phyloP scores from a whole-genome alignment of 140 eudicot species.

The Eryngium alpinum region DNA sequence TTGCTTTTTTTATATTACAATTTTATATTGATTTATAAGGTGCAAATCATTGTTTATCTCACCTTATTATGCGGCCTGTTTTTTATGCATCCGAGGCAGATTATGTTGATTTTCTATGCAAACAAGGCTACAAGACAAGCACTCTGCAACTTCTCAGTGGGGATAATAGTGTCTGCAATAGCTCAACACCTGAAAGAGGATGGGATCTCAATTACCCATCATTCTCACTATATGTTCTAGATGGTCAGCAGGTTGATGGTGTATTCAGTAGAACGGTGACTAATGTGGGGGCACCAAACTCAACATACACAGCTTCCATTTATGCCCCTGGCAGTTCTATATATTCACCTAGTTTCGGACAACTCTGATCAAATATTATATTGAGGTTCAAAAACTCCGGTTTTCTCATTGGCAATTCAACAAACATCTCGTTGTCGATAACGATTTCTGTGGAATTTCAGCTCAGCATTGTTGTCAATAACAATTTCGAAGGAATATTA shows the following conservation, averaged over 20 bases:
- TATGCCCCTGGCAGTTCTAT: background rate
- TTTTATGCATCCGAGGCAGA: constrained; percentile 26
- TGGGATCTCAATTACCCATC: constrained; percentile 41
- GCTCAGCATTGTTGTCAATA: background rate
- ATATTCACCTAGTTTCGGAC: background rate
- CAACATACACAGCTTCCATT: constrained; percentile 22
- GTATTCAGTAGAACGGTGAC: constrained; percentile 27
- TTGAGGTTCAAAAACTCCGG: too few species aligned
- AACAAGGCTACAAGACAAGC: constrained; percentile 27
- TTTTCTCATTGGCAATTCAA: background rate
- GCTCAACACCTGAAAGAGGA: constrained; percentile 16
- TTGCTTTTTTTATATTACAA: too few species aligned
- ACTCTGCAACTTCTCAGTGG: constrained; percentile 29
- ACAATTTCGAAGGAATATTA: background rate
- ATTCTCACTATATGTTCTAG: constrained; percentile 24
- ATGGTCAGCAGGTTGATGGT: constrained; percentile 18
- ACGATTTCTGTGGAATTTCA: background rate
- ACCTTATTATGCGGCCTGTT: too few species aligned
- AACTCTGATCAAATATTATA: too few species aligned
- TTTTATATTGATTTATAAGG: too few species aligned
- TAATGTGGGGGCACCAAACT: constrained; percentile 29
- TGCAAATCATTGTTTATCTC: too few species aligned
- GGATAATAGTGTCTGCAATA: constrained; percentile 20
- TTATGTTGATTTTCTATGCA: constrained; percentile 28
- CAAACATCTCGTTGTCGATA: background rate